Evolutionary conservation across 1,139 yeast genomes (phyloP).

Genomic region (Candida smagusa): DNA sequence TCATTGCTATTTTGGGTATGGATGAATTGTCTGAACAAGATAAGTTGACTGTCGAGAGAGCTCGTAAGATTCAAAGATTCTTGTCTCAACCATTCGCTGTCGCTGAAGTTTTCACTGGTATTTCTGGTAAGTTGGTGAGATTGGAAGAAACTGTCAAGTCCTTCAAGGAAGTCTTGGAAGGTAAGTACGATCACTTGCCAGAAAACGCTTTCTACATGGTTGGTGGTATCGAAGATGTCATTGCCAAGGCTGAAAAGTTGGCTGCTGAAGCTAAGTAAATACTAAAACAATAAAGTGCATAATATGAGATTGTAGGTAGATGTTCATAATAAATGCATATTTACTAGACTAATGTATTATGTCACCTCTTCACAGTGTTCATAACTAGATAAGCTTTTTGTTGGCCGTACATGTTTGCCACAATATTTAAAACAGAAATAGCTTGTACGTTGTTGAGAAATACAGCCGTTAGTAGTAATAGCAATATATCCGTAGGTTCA

Average conservation of each 20-base stretch:
- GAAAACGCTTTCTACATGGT: conserved; percentile 99
- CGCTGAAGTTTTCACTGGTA: conserved; percentile 99
- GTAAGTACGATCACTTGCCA: conserved; percentile 98
- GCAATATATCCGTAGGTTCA: too few species aligned
- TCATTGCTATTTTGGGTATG: conserved; percentile 99
- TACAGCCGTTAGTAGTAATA: too few species aligned
- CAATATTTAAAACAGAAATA: too few species aligned
- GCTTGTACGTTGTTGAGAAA: too few species aligned
- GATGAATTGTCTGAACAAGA: conserved; percentile 98
- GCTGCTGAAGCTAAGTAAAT: conserved; percentile 81
- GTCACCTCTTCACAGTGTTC: too few species aligned
- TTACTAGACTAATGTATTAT: too few species aligned
- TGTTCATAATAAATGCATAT: too few species aligned
- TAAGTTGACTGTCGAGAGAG: conserved; percentile 99
- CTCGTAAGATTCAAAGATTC: conserved; percentile 99
- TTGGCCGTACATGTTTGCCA: too few species aligned
- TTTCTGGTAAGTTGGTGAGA: conserved; percentile 95
- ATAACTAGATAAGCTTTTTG: too few species aligned
- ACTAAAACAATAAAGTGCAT: conserved; percentile 8
- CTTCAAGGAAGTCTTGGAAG: conserved; percentile 95
- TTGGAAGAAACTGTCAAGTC: conserved; percentile 91
- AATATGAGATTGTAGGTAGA: neutral
- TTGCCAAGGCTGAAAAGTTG: conserved; percentile 97
- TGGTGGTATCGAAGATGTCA: conserved; percentile 98
- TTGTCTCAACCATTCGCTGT: conserved; percentile 99